Conservation (phyloP, 768 basidiomycete genomes). For the Tephrocybe sp. region DNA sequence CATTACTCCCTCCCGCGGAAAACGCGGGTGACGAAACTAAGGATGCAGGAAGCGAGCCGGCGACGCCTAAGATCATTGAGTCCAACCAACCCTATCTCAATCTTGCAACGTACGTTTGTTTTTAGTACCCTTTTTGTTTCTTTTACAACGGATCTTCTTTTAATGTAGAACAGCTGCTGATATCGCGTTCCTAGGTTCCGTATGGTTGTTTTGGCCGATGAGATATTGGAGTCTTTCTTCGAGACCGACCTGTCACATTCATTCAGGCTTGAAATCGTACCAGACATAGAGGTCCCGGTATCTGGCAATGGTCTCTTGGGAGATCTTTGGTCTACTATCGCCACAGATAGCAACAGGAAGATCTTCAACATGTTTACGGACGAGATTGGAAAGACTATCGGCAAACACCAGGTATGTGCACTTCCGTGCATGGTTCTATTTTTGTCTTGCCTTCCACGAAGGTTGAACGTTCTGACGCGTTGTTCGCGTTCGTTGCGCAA, state of each 20-base stretch:
- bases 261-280: constrained; percentile 75
- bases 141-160: no score
- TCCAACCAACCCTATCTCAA: constrained; percentile 92
- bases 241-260: constrained; percentile 88
- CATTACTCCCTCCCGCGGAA: constrained; percentile 65
- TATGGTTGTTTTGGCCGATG: constrained; percentile 98
- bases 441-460: background rate
- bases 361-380: constrained; percentile 93
- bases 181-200: constrained; percentile 67
- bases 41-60: constrained; percentile 25
- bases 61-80: constrained; percentile 48
- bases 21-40: constrained; percentile 2
- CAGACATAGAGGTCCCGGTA: constrained; percentile 64
- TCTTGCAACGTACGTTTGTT: constrained; percentile 66
- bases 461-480: background rate
- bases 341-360: constrained; percentile 90
- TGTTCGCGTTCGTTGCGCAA: background rate
- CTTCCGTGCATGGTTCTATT: background rate
- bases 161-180: constrained; percentile 1
- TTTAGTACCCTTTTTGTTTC: background rate
- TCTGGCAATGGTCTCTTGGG: constrained; percentile 67
- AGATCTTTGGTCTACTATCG: constrained; percentile 87
- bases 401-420: constrained; percentile 76
- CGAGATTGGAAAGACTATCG: constrained; percentile 92
- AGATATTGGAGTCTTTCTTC: constrained; percentile 95